Percentiles rank a stretch among this genome's conserved stretches.
Evolutionary conservation across 2,329 filamentous ascomycete species (phyloP).

Genomic region (Colletotrichum noveboracense): DNA sequence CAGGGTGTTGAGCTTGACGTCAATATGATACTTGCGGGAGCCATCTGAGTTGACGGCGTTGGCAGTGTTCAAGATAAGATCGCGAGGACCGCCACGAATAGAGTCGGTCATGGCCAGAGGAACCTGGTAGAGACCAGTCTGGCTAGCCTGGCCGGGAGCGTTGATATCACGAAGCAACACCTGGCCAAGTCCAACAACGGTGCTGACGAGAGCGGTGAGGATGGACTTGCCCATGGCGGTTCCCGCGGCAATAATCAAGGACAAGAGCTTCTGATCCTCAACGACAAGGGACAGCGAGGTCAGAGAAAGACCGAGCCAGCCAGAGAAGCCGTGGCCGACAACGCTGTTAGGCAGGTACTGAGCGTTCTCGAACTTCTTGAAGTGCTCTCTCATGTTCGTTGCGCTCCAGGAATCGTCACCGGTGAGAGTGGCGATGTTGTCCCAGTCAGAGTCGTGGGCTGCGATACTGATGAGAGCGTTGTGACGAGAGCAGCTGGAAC

Average conservation of each 20-base stretch:
- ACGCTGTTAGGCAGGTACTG: slow-evolving; percentile 47
- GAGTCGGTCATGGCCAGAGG: slow-evolving; percentile 1
- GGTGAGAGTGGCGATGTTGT: slow-evolving; percentile 60
- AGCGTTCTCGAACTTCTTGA: slow-evolving; percentile 60
- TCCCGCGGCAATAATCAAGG: slow-evolving; percentile 29
- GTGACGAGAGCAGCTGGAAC: slow-evolving; percentile 50
- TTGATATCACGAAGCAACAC: slow-evolving; percentile 33
- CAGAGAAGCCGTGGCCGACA: slow-evolving; percentile 55
- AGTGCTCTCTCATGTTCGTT: slow-evolving; percentile 65
- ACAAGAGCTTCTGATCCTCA: slow-evolving; percentile 17
- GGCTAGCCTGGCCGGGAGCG: not conserved
- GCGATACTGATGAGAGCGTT: slow-evolving; percentile 65
- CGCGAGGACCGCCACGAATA: not conserved
- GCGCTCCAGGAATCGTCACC: slow-evolving; percentile 64
- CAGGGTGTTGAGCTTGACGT: slow-evolving; percentile 27
- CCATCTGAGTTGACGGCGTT: slow-evolving; percentile 6
- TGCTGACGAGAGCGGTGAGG: slow-evolving; percentile 17
- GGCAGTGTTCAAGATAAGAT: slow-evolving; percentile 7
- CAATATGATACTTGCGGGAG: slow-evolving; percentile 29
- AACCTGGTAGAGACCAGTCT: not conserved
- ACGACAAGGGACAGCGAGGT: slow-evolving; percentile 6
- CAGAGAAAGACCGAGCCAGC: slow-evolving; percentile 45
- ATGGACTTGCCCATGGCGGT: slow-evolving; percentile 31
- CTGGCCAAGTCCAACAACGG: slow-evolving; percentile 28
- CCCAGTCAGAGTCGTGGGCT: slow-evolving; percentile 64